A percentile compares a stretch with the other conserved stretches of the same genome.
These are phyloP conservation scores for Pseudotsuga menziesii DNA, from an alignment of 75 land plant genomes.

Conservation along the genomic window DNA sequence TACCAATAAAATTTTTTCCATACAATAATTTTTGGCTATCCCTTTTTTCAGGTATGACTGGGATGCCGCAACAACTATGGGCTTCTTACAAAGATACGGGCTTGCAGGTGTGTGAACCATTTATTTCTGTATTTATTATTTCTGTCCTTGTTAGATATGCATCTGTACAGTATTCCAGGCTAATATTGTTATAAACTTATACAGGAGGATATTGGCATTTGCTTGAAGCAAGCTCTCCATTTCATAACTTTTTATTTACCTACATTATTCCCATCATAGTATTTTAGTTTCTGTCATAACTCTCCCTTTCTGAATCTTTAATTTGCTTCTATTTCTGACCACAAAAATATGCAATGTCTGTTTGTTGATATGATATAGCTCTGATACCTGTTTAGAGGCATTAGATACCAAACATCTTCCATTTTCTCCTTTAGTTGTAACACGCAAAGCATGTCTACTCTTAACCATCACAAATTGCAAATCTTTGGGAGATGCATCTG, in stretches of 20 bases:
- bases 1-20: neutral
- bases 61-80: slow-evolving; percentile 94
- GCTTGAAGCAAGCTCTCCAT: neutral
- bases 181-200: neutral
- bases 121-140: neutral
- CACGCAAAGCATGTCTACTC: too few relatives aligned
- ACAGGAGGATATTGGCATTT: neutral
- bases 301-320: too few relatives aligned
- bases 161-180: neutral
- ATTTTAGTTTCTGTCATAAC: too few relatives aligned
- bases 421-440: too few relatives aligned
- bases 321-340: too few relatives aligned
- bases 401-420: too few relatives aligned
- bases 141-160: neutral
- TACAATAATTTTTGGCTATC: slow-evolving; percentile 4
- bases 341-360: too few relatives aligned
- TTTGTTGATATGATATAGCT: too few relatives aligned
- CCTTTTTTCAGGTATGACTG: slow-evolving; percentile 78
- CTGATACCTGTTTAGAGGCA: too few relatives aligned
- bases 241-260: neutral
- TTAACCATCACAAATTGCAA: too few relatives aligned
- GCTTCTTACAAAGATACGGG: slow-evolving; percentile 80
- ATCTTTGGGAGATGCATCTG: too few relatives aligned
- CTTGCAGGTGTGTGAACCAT: slow-evolving; percentile 45
- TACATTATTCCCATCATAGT: too few relatives aligned